These are phyloP conservation scores for Colletotrichum lupini DNA, from an alignment of 2,329 filamentous ascomycete genomes.

Conservation along the genomic window DNA sequence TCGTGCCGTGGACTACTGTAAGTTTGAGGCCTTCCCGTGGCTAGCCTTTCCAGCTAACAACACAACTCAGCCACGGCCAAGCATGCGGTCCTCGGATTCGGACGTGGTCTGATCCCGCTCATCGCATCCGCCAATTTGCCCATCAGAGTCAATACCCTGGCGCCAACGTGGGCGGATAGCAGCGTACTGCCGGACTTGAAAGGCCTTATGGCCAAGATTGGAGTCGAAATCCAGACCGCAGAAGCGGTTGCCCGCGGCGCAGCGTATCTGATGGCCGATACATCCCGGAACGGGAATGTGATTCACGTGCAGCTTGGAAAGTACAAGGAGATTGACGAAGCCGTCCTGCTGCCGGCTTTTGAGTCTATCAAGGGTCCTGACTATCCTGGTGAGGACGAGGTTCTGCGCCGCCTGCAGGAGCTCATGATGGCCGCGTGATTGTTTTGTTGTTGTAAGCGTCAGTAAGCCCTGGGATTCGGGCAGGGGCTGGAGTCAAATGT, in stretches of 20 bases:
- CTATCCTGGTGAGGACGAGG: slow-evolving; percentile 49
- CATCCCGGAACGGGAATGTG: slow-evolving; percentile 58
- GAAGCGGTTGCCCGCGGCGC: slow-evolving; percentile 60
- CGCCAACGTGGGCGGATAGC: slow-evolving; percentile 38
- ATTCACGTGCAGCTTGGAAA: slow-evolving; percentile 61
- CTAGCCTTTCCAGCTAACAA: slow-evolving; percentile 7
- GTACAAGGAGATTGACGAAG: slow-evolving; percentile 65
- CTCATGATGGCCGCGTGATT: background rate
- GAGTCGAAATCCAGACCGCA: slow-evolving; percentile 55
- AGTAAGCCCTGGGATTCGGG: background rate
- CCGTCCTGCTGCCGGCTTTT: slow-evolving; percentile 48
- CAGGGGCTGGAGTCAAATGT: background rate
- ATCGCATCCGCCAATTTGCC: slow-evolving; percentile 50
- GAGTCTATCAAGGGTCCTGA: slow-evolving; percentile 45
- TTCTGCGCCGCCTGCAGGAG: slow-evolving; percentile 39
- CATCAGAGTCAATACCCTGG: slow-evolving; percentile 63
- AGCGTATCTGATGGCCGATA: slow-evolving; percentile 61
- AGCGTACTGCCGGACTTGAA: slow-evolving; percentile 54
- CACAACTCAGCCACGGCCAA: slow-evolving; percentile 57
- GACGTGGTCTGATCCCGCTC: slow-evolving; percentile 56
- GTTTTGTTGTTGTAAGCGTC: background rate
- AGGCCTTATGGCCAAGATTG: slow-evolving; percentile 49
- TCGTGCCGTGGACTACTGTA: slow-evolving; percentile 61
- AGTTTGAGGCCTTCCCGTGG: slow-evolving; percentile 22
- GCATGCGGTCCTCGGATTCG: slow-evolving; percentile 64